phyloP scores from a whole-genome alignment of 129 eudicot genomes.

The Smallanthus sonchifolius region DNA sequence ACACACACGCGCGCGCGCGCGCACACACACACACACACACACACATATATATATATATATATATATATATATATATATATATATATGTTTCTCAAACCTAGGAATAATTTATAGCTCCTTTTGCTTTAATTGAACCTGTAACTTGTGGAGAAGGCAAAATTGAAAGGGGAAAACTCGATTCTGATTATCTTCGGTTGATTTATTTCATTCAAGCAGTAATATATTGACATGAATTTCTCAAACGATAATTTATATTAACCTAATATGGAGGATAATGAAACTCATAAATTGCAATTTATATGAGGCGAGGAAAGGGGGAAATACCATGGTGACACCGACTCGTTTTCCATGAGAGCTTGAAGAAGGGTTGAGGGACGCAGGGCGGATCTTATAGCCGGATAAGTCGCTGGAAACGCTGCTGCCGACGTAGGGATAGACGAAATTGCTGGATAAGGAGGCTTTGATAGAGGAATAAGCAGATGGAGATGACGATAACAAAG shows the following conservation, averaged over 20 bases:
- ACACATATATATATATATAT: too few relatives aligned
- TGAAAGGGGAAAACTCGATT: background rate
- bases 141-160: background rate
- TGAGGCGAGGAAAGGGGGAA: background rate
- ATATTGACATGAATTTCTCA: background rate
- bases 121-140: background rate
- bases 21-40: too few relatives aligned
- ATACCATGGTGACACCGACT: conserved; percentile 74
- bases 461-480: conserved; percentile 25
- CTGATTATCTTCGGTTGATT: background rate
- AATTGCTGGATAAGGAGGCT: conserved; percentile 47
- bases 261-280: background rate
- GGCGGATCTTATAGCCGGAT: conserved; percentile 55
- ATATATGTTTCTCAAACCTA: background rate
- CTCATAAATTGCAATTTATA: background rate
- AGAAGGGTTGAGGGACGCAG: conserved; percentile 41
- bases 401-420: conserved; percentile 46
- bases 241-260: background rate
- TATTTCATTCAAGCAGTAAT: background rate
- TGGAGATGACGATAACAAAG: conserved; percentile 24
- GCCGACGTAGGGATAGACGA: conserved; percentile 49
- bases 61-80: too few relatives aligned
- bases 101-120: background rate
- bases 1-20: too few relatives aligned
- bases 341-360: conserved; percentile 48